A percentile compares a stretch with the other conserved stretches of the same genome.
These are phyloP conservation scores for Fraxinus xanthoxyloides DNA, from an alignment of 305 asterid species.

Conservation along the genomic window DNA sequence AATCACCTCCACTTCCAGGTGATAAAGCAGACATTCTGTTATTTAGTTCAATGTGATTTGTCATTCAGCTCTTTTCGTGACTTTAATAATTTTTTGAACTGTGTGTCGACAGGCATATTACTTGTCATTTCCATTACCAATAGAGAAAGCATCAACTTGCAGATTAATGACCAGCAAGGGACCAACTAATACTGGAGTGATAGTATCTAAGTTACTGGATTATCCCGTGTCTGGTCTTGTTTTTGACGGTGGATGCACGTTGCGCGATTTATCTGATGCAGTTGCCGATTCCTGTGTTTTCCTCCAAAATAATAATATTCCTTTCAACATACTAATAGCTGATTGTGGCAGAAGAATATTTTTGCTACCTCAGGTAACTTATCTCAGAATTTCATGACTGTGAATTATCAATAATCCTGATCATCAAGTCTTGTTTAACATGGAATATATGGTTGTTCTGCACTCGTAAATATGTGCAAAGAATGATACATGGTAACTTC, in stretches of 20 bases:
- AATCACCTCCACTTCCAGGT: constrained; percentile 89
- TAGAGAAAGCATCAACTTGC: constrained; percentile 55
- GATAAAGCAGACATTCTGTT: constrained; percentile 2
- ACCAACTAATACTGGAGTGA: constrained; percentile 32
- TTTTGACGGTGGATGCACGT: constrained; percentile 51
- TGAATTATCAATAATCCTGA: not conserved
- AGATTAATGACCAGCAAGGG: constrained; percentile 43
- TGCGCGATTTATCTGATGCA: constrained; percentile 39
- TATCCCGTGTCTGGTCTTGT: constrained; percentile 59
- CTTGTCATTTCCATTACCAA: constrained; percentile 53
- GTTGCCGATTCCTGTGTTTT: constrained; percentile 53
- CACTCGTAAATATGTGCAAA: not conserved
- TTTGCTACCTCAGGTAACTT: constrained; percentile 61
- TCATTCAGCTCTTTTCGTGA: constrained; percentile 5
- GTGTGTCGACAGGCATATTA: constrained; percentile 52
- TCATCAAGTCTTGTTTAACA: not conserved
- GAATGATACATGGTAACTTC: not conserved
- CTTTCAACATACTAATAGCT: constrained; percentile 62
- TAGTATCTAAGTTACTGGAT: constrained; percentile 53
- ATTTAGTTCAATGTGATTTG: not conserved
- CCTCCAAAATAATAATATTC: constrained; percentile 56
- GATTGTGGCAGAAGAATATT: constrained; percentile 55
- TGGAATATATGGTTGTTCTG: not conserved
- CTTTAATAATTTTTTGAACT: not conserved
- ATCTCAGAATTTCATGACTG: not conserved